Evolutionary conservation across 306 rosid species (phyloP), one percentile per base, ranked within the genome.

Genomic region (Castanospermum australe): DNA sequence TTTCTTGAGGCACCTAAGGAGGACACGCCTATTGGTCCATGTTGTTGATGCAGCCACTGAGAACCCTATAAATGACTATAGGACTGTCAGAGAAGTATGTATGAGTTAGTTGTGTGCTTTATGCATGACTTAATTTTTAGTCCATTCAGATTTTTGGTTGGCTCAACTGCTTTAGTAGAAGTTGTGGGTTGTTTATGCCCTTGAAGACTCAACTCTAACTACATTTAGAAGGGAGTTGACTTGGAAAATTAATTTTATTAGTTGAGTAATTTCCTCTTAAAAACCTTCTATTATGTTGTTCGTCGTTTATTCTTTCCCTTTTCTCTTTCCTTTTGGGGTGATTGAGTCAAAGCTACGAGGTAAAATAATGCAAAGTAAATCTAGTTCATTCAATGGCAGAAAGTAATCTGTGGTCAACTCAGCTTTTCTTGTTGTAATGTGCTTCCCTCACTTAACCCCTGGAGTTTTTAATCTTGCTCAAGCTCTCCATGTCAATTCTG

Each of bases 81-180:
- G 77, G 85, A 95, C 99, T 13, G 97, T 95, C 59, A 90, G 93
- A 89, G 99, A 95, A 86, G 99, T 93, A 89, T 57, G 93, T 54
- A 55, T 51, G 39, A 15, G 35, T 25, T 48, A 11, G 6, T 5
- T 7, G 33, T 45, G 57, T 71, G 32, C 54, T 70, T 75, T 57
- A 32, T 63, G 51, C 48, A 52, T 74, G 33, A 24, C 24, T 25
- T 24, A 33, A 6, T 14, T 45, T 52, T 33, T 55, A 63, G 17
- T 38, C 42, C 41, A 8, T 59, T 72, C 51, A 42, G 47, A 20
- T 36, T 51, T 38, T 51, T 73, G 47, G 55, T 18, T 57, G n/a
- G 51, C 56, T 82, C 45, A 68, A 70, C 20, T 67, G 22, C 66
- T 72, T 79, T n/a, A 51, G 51, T 50, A 28, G 63, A 54, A 62